A percentile compares a stretch with the other conserved stretches of the same genome.
Conservation (phyloP, 345 rosid species). For the Syzygium oleosum region DNA sequence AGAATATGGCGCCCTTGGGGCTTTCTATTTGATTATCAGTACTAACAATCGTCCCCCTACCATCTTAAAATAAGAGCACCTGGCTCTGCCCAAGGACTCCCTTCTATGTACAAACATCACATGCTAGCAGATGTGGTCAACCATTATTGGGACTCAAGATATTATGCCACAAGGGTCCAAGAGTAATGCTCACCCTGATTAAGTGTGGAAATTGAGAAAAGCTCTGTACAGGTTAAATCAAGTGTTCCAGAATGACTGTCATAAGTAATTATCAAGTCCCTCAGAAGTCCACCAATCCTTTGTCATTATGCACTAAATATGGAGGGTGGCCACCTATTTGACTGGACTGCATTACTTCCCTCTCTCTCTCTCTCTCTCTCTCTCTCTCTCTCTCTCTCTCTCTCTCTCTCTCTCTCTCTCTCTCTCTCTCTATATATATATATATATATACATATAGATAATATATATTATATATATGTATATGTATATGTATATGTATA, state of each 20-base stretch:
- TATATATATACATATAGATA: too few relatives aligned
- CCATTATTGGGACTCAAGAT: neutral
- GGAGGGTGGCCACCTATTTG: neutral
- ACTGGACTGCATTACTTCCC: neutral
- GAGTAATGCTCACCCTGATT: neutral
- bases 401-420: too few relatives aligned
- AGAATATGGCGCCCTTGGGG: neutral
- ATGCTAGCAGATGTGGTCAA: constrained; percentile 5
- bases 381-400: too few relatives aligned
- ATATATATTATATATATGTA: too few relatives aligned
- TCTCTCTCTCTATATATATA: too few relatives aligned
- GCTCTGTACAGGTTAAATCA: neutral
- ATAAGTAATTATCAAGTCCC: neutral
- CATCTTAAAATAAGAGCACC: neutral
- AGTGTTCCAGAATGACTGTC: neutral
- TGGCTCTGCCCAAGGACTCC: constrained; percentile 3
- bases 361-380: neutral
- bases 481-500: too few relatives aligned
- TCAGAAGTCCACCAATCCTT: neutral
- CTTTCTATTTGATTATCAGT: neutral
- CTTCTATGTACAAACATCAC: constrained; percentile 9
- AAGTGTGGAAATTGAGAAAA: neutral
- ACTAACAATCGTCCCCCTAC: neutral
- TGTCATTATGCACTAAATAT: neutral
- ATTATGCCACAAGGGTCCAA: neutral